phyloP scores from a whole-genome alignment of 768 basidiomycete species.

The Termitomyces bulborhizus region DNA sequence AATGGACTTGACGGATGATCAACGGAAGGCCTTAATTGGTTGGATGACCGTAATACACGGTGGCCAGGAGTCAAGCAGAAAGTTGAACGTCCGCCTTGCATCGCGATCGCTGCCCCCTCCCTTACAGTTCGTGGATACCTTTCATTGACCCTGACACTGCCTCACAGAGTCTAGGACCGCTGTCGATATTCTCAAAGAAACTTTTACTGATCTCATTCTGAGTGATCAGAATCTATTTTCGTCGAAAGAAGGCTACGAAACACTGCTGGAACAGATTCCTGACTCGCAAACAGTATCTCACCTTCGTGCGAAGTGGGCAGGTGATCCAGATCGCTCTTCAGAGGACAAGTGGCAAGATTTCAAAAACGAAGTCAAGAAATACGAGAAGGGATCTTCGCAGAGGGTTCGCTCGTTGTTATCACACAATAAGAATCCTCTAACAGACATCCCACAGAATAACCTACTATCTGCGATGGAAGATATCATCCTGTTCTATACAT shows the following conservation, averaged over 20 bases:
- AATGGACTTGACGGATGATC: slow-evolving; percentile 86
- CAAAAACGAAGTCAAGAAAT: slow-evolving; percentile 29
- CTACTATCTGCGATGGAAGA: slow-evolving; percentile 67
- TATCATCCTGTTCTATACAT: slow-evolving; percentile 88
- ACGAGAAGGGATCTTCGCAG: slow-evolving; percentile 22
- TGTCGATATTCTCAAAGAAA: slow-evolving; percentile 38
- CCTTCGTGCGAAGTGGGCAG: slow-evolving; percentile 57
- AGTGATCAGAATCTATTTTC: slow-evolving; percentile 82
- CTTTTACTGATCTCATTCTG: slow-evolving; percentile 67
- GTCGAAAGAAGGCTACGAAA: slow-evolving; percentile 63
- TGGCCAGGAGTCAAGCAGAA: slow-evolving; percentile 76
- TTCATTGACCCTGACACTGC: not conserved
- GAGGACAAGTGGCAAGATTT: slow-evolving; percentile 72
- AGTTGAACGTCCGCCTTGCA: slow-evolving; percentile 62
- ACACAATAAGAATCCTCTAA: not conserved
- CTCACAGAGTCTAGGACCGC: slow-evolving; percentile 29
- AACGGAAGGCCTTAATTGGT: slow-evolving; percentile 79
- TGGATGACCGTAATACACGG: slow-evolving; percentile 83
- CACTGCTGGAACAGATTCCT: slow-evolving; percentile 69
- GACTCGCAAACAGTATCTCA: slow-evolving; percentile 42
- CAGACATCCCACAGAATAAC: slow-evolving; percentile 17
- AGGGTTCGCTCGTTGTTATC: slow-evolving; percentile 24
- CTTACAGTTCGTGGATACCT: slow-evolving; percentile 47
- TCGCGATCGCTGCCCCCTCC: slow-evolving; percentile 60
- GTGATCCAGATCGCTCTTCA: slow-evolving; percentile 48